A percentile compares a stretch with the other conserved stretches of the same genome.
phyloP scores from a whole-genome alignment of 805 yeast genomes.

The Wickerhamiella dianesei region DNA sequence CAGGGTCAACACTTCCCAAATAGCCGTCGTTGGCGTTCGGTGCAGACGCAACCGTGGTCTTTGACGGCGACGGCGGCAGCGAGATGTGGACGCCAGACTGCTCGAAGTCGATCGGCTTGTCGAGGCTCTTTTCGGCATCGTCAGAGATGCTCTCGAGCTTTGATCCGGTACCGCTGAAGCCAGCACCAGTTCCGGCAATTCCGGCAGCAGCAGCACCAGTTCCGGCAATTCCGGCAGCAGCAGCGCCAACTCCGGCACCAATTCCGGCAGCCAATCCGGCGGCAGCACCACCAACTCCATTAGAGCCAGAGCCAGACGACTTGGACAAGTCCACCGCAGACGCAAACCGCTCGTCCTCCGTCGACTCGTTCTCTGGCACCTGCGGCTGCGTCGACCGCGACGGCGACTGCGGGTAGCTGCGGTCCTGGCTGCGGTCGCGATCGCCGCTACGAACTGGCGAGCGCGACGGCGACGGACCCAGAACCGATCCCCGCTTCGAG shows the following conservation, averaged over 20 bases:
- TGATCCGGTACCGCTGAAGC: background rate
- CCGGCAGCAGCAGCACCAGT: background rate
- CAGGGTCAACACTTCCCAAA: background rate
- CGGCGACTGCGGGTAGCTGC: background rate
- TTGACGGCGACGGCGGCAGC: background rate
- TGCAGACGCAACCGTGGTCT: background rate
- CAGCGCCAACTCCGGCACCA: background rate
- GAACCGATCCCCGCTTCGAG: constrained; percentile 17
- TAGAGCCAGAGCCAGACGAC: background rate
- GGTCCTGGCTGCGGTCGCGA: background rate
- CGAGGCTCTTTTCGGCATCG: background rate
- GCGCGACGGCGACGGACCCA: constrained; percentile 7
- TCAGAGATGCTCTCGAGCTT: background rate
- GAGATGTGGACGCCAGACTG: background rate
- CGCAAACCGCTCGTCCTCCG: constrained; percentile 10
- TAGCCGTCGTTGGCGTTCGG: background rate
- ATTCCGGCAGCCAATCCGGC: background rate
- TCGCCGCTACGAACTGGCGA: constrained; percentile 3
- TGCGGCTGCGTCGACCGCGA: constrained; percentile 6
- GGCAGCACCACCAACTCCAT: background rate
- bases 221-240: background rate
- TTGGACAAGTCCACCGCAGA: constrained; percentile 10
- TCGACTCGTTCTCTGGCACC: constrained; percentile 8
- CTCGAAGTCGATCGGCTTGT: background rate
- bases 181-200: background rate